Percentiles rank a stretch among this genome's conserved stretches.
phyloP scores from a whole-genome alignment of 2,329 filamentous ascomycete genomes.

The Fusarium sp. region DNA sequence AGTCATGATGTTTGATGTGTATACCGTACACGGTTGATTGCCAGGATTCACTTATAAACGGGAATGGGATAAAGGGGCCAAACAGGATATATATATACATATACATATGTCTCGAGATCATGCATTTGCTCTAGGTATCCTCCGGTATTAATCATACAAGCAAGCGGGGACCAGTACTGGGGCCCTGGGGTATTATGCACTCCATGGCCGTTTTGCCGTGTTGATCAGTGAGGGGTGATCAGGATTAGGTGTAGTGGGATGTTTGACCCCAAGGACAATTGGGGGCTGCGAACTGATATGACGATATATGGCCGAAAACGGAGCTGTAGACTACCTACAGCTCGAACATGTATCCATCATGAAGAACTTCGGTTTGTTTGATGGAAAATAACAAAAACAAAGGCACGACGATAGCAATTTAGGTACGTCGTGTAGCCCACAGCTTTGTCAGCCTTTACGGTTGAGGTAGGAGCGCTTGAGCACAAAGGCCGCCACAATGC shows the following conservation, averaged over 20 bases:
- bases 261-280: conserved; percentile 34
- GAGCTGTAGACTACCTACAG: neutral
- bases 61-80: neutral
- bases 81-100: conserved; percentile 15
- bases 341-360: neutral
- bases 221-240: conserved; percentile 36
- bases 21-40: neutral
- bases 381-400: neutral
- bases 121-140: conserved; percentile 14
- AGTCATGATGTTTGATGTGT: conserved; percentile 32
- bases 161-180: conserved; percentile 20
- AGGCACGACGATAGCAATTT: neutral
- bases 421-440: neutral
- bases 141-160: conserved; percentile 12
- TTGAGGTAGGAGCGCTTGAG: neutral
- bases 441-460: conserved; percentile 14
- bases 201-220: conserved; percentile 26
- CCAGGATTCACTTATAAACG: neutral
- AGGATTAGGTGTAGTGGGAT: conserved; percentile 15
- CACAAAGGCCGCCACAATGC: neutral
- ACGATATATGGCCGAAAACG: conserved; percentile 16
- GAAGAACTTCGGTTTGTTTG: too few species aligned
- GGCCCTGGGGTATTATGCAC: neutral
- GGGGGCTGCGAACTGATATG: conserved; percentile 25
- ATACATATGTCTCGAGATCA: conserved; percentile 24